Base-by-base conservation (phyloP, 1,284 basidiomycete genomes). In the Moesziomyces parantarcticus region DNA sequence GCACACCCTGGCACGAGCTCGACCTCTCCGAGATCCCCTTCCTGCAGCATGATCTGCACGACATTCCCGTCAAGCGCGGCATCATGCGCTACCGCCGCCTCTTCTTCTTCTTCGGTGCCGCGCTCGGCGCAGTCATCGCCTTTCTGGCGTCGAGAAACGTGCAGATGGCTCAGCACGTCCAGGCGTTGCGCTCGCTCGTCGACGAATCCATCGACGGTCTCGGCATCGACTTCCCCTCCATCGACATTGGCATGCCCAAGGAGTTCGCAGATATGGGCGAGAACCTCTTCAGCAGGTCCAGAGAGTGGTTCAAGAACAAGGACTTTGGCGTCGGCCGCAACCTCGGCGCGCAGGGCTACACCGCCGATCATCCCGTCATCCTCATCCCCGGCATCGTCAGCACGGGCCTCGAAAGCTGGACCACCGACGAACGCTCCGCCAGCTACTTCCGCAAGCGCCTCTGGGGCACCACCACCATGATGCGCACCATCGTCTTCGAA, bases 401-500 rank as follows among this genome's bases (percentile, higher is more conserved):
- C 45, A 81, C 80, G 1, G 82, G 82, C n/a, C 68, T 83, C 29
- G 82, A 83, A 59, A 74, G 70, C 57, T 82, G 81, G 82, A 76
- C 77, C 20, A 82, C 78, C 34, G 62, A 77, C 48, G 64, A 66
- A 26, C 56, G 62, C 4, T 59, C 74, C 18, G 48, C 66, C 1
- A 59, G 74, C 48, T 78, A 77, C 66, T 83, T 83, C 54, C 70
- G 81, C 20, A 78, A 82, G 54, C 60, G 82, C 9, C 68, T 83
- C 11, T 83, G 82, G 82, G 81, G 79, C 5, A 81, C 67, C 54
- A 81, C 72, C 59, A 90, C 89, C 46, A 94, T 95, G 93, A 84
- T 96, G 52, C 89, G 92, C 2, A 92, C 92, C 73, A 92, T 93
- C 29, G 89, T 92, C 1, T 92, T 94, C 78, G 92, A 93, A 79